Evolutionary conservation across 768 basidiomycete genomes (phyloP), one percentile per base, ranked within the genome.

Genomic region (Arthromyces matolae): DNA sequence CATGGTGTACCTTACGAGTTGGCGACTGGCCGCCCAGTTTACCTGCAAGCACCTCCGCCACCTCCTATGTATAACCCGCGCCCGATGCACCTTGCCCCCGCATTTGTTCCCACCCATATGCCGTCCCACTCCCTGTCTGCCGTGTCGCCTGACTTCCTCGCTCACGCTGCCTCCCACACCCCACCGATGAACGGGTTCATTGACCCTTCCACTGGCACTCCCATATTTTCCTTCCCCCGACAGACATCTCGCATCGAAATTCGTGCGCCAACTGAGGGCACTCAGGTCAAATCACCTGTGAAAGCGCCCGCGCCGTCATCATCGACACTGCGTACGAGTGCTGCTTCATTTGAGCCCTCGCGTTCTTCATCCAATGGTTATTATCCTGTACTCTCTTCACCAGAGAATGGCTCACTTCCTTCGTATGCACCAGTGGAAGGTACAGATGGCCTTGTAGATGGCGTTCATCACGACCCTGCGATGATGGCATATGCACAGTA

Each of bases 1-100:
- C 83, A 86, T 50, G 89, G 89, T 25, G 75, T 89, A 69, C 73
- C 87, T n/a, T 91, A 84, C 60, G 89, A 92, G 64, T 61, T 90
- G 42, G 81, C 87, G 12, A 90, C 87, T 4, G 90, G 90, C 32
- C 87, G 86, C 31, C 79, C 87, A 9, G 83, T 92, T 27, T 85
- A 84, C 57, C 71, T 91, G 23, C 78, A 82, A 52, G 66, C 75
- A n/a, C 71, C 76, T 10, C 77, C 80, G 16, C 71, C 75, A 3
- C 72, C n/a, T n/a, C n/a, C 75, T 23, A 75, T 86, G 71, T 86
- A 80, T 59, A 81, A 80, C 40, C 82, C 83, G 42, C 82, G 79
- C n/a, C 83, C 85, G 13, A 59, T 81, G 12, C 77, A 80, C 62
- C 70, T 77, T 60, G 65, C 71, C 29, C 72, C 76, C 25, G 71